Conservation (phyloP, 176 grass and related monocot genomes). For the Poa pratensis region DNA sequence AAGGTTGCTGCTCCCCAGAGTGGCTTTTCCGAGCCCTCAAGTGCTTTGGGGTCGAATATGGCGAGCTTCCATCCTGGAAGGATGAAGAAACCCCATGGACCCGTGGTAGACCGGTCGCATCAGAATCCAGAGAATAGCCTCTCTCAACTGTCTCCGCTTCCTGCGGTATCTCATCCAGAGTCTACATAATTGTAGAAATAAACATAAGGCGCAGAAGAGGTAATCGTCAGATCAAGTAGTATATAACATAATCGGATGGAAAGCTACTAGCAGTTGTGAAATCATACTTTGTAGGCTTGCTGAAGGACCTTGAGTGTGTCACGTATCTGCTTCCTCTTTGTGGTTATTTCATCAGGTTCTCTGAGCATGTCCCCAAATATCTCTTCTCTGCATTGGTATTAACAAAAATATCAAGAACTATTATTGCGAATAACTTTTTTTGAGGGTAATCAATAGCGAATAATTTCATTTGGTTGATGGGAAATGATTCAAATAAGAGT, state of each 20-base stretch:
- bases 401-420: conserved; percentile 8
- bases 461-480: background rate
- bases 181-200: conserved; percentile 50
- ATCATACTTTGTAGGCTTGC: conserved; percentile 86
- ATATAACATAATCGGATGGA: background rate
- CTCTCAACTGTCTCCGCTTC: conserved; percentile 91
- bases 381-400: conserved; percentile 61
- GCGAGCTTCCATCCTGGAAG: conserved; percentile 56
- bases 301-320: conserved; percentile 87
- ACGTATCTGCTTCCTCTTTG: conserved; percentile 79
- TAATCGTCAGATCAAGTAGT: background rate
- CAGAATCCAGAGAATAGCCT: conserved; percentile 72
- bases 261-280: background rate
- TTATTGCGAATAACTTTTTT: background rate
- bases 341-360: conserved; percentile 90
- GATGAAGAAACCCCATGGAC: conserved; percentile 59
- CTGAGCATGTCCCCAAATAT: conserved; percentile 84
- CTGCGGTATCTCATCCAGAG: conserved; percentile 94
- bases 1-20: conserved; percentile 72
- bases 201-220: background rate
- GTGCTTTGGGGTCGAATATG: conserved; percentile 61
- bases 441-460: too few relatives aligned
- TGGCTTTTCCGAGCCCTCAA: conserved; percentile 61
- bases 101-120: conserved; percentile 69
- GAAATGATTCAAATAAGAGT: conserved; percentile 18